Percentiles rank a stretch among this genome's conserved stretches.
Conservation (phyloP, 1,284 basidiomycete species). For the Filobasidium uniguttulatum region DNA sequence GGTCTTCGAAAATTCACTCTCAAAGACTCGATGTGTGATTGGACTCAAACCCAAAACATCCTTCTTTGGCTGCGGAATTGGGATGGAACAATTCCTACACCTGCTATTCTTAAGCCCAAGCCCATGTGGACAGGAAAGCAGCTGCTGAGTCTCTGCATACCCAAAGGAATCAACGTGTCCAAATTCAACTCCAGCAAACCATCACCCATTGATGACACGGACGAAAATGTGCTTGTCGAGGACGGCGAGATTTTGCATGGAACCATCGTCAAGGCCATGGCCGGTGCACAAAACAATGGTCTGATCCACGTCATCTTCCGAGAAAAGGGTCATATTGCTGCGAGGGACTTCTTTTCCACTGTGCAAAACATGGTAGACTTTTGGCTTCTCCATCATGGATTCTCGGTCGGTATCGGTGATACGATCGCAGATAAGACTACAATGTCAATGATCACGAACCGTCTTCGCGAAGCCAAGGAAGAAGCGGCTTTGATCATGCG, state of each 20-base stretch:
- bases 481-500: constrained; percentile 59
- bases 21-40: constrained; percentile 85
- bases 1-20: constrained; percentile 95
- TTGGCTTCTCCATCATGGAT: constrained; percentile 97
- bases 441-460: constrained; percentile 72
- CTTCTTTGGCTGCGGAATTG: constrained; percentile 94
- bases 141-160: constrained; percentile 82
- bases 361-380: constrained; percentile 93
- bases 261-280: constrained; percentile 94
- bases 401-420: constrained; percentile 97
- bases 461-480: constrained; percentile 67
- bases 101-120: constrained; percentile 91
- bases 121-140: constrained; percentile 98
- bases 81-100: constrained; percentile 86
- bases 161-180: constrained; percentile 85
- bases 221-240: constrained; percentile 92
- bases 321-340: constrained; percentile 88
- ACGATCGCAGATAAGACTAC: constrained; percentile 86
- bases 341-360: constrained; percentile 84
- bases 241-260: constrained; percentile 95
- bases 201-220: constrained; percentile 66
- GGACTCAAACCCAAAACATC: constrained; percentile 90
- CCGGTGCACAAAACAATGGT: constrained; percentile 87
- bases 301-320: constrained; percentile 95
- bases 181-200: constrained; percentile 60